Base-by-base conservation (phyloP, 768 basidiomycete genomes). In the Boletus rubroflammeus region DNA sequence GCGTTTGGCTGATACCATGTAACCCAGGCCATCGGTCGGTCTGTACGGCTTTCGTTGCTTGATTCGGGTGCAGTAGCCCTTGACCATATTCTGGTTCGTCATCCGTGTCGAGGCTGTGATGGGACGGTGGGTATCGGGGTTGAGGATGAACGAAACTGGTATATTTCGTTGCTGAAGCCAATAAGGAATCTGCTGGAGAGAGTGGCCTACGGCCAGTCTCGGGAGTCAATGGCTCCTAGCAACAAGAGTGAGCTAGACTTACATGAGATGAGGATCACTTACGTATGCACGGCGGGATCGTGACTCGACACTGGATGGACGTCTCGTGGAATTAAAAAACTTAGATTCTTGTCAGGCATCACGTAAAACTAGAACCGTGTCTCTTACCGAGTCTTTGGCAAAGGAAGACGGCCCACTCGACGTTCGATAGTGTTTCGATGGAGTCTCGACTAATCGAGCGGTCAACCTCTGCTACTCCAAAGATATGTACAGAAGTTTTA, bases 11-110 rank as follows among this genome's bases (percentile, higher is more conserved):
- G 62, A 19, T 64, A 67, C 59, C 50, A 49, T 69, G 67, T 19
- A 64, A 47, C 17, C 66, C 69, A 29, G 71, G 56, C 49, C 61
- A 72, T 26, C 61, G 62, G 41, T 90, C 87, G 1, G 88, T 90
- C 64, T 92, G 91, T 7, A 88, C 78, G 13, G 80, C 85, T 41
- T 81, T 78, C 26, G 84, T 85, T 3, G 81, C 79, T 23, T 81
- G 84, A 59, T 75, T 76, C 55, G 76, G 15, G 11, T 50, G 59
- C 43, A 68, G 29, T 7, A 64, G 28, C 10, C 46, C 53, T 71
- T 25, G 71, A 58, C 55, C 73, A 65, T 19, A 73, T 60, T 71
- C 72, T 21, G 67, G 71, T 36, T 73, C 74, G 35, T 73, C 70
- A 65, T 47, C 84, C 77, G n/a, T 77, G 35, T 84, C 81, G 51